Base-by-base conservation (phyloP, 257 asterid genomes). In the Mentha longifolia region DNA sequence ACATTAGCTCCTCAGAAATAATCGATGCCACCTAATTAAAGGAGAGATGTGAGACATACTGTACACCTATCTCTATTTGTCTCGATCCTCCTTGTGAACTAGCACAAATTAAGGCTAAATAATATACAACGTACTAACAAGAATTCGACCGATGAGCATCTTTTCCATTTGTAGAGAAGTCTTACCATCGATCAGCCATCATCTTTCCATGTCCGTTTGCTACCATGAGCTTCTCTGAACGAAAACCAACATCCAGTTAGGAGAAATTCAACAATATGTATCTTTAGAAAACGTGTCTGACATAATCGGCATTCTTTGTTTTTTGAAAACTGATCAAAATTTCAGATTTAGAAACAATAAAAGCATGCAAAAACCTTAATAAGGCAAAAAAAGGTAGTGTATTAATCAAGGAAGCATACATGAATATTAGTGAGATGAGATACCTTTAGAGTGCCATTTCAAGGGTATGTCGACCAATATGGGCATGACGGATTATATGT, bases 51-150 rank as follows among this genome's bases (percentile, higher is more conserved):
- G 77, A 78, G 81, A 88, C 78, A 77, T 86, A 77, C 87, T 94
- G 87, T 91, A 94, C 97, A 88, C 75, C 78, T 87, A 87, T 81
- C 86, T 85, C 91, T 84, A 77, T 69, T 62, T 56, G 73, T 78
- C 87, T 76, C 88, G 69, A 79, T 65, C 83, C 82, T 85, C 83
- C 82, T 61, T 8, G 54, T 64, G 57, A 81, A 79, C 85, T 55
- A 76, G 71, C 75, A 79, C 64, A 72, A 35, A 35, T 35, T 35
- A 35, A 76, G 57, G 76, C 61, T 78, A 75, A 78, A 83, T 79
- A 76, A 83, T 87, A 65, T 89, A 88, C 92, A 87, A 46, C 84
- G 68, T 76, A 45, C 87, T 80, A 82, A 79, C 83, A 78, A 82
- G 55, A 19, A 22, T 41, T 56, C 49, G 65, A 69, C 71, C 76